Evolutionary conservation across 148 eudicot genomes (phyloP).

Genomic region (Polygonum maritimum): DNA sequence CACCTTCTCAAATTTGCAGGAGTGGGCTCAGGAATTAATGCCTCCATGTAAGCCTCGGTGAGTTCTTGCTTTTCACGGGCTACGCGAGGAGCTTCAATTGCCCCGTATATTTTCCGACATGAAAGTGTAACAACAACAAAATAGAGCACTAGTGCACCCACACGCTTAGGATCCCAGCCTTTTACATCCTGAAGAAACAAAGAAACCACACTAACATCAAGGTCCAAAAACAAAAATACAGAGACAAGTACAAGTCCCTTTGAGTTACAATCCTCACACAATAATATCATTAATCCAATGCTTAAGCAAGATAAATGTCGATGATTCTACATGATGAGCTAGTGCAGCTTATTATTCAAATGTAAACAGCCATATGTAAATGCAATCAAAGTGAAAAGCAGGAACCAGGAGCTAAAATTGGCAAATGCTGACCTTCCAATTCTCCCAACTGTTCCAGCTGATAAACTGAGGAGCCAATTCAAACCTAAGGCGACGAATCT

Average conservation of each 20-base stretch:
- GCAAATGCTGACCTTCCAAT: slow-evolving; percentile 53
- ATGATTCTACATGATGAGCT: too few species aligned
- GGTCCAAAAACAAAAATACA: neutral
- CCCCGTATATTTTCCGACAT: slow-evolving; percentile 39
- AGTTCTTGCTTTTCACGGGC: slow-evolving; percentile 47
- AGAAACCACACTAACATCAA: neutral
- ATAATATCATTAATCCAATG: neutral
- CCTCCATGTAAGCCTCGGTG: slow-evolving; percentile 85
- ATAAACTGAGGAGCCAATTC: slow-evolving; percentile 46
- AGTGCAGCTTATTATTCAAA: neutral
- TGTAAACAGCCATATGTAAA: neutral
- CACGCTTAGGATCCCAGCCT: slow-evolving; percentile 65
- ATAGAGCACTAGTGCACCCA: slow-evolving; percentile 60
- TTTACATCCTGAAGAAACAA: slow-evolving; percentile 48
- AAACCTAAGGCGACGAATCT: slow-evolving; percentile 35
- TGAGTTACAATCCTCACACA: neutral
- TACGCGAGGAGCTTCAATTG: slow-evolving; percentile 55
- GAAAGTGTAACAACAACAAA: slow-evolving; percentile 36
- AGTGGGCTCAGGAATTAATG: slow-evolving; percentile 83
- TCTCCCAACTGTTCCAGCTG: slow-evolving; percentile 57
- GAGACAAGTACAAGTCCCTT: neutral
- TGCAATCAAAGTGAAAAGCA: neutral
- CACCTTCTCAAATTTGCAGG: slow-evolving; percentile 64
- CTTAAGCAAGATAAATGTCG: neutral
- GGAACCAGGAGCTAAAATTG: neutral